Evolutionary conservation across 176 grass and related monocot genomes (phyloP).

Genomic region (Tillandsia leiboldiana): DNA sequence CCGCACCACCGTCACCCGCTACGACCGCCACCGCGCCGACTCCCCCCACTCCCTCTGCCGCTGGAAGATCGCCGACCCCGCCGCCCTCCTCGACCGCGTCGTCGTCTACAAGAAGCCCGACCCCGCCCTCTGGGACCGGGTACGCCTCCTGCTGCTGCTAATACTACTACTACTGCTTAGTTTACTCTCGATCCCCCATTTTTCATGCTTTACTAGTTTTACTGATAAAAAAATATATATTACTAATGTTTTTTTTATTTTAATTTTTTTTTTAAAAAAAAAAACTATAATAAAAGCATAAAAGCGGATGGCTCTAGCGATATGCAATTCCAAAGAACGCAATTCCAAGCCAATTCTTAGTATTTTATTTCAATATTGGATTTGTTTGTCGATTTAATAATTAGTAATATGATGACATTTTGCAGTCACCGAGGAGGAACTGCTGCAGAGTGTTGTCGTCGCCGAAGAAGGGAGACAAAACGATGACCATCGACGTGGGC

Average conservation of each 20-base stretch:
- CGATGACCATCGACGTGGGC: constrained; percentile 65
- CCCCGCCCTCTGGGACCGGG: constrained; percentile 72
- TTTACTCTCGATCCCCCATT: too few species aligned
- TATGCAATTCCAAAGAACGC: too few species aligned
- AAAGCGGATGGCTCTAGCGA: too few species aligned
- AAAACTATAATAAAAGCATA: too few species aligned
- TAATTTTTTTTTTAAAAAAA: background rate
- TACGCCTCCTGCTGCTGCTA: background rate
- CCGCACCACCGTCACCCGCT: constrained; percentile 63
- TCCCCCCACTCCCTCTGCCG: constrained; percentile 38
- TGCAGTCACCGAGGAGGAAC: constrained; percentile 82
- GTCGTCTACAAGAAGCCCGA: constrained; percentile 82
- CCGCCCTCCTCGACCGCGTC: constrained; percentile 50
- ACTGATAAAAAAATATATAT: too few species aligned
- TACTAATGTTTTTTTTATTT: background rate
- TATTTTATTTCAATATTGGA: too few species aligned
- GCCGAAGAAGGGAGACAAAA: constrained; percentile 30
- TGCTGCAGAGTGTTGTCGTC: constrained; percentile 81
- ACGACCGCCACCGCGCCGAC: constrained; percentile 56
- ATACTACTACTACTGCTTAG: too few species aligned
- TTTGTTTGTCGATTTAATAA: too few species aligned
- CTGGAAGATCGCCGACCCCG: constrained; percentile 67
- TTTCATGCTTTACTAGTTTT: background rate
- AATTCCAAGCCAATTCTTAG: too few species aligned
- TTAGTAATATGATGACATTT: too few species aligned